Base-by-base conservation (phyloP, 805 yeast genomes). In the Ogataea zsoltii region DNA sequence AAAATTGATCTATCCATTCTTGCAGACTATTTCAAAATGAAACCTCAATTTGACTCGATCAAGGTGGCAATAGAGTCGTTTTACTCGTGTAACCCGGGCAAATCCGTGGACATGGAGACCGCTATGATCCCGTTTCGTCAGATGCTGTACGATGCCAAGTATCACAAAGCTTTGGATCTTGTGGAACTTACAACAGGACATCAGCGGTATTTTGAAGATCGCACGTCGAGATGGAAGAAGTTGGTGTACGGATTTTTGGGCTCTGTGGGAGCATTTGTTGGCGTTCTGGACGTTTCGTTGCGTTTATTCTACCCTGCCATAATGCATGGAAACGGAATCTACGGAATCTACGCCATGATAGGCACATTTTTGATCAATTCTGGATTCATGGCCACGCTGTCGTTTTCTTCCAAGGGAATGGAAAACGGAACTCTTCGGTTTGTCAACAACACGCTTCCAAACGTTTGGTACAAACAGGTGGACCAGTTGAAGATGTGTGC, bases 401-500 rank as follows among this genome's bases (percentile, higher is more conserved):
- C 76, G 3, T 63, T 79, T 45, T 72, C 82, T 1, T 63, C 73
- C 16, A 74, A 76, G 13, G 79, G 78, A 14, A 65, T 74, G 39
- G 72, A 72, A 28, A 71, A 74, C 15, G 77, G 78, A 12, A 76
- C 81, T 16, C 67, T 83, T 48, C 72, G 78, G 38, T 87, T 88
- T 83, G 76, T 73, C 38, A 74, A 74, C 49, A 88, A 88, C 4
- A 80, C 86, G 0, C 74, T 82, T 44, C 81, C 84, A 43, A 70
- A 75, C 23, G 74, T 79, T 51, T 82, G 89, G 82, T 82, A 71
- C 58, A 66, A 70, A 46, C 86, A 82, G 61, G 76, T 83, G 16
- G 87, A 83, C 54, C 88, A 85, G 59, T 71, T 86, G 72, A 66
- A 76, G 48, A 80, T 87, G 82, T 74, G 83, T 35, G 69, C 85